phyloP scores from a whole-genome alignment of 2,329 filamentous ascomycete species.

The Clarireedia paspali region DNA sequence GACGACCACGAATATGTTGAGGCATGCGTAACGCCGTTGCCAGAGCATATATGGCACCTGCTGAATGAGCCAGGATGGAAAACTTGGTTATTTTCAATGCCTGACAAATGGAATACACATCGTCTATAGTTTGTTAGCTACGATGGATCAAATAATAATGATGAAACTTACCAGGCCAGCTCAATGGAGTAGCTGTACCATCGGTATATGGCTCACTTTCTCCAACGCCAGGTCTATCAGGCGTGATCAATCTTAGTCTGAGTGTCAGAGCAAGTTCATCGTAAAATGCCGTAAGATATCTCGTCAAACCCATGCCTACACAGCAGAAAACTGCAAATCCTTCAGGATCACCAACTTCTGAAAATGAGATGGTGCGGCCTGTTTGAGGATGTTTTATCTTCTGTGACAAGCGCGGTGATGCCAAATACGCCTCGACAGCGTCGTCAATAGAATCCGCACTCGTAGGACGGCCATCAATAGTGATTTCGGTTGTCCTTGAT shows the following conservation, averaged over 20 bases:
- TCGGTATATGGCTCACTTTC: conserved; percentile 82
- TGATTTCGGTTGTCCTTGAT: conserved; percentile 19
- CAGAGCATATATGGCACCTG: conserved; percentile 94
- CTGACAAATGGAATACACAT: conserved; percentile 91
- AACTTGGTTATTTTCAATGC: conserved; percentile 90
- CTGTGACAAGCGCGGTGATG: conserved; percentile 76
- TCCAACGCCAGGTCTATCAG: conserved; percentile 88
- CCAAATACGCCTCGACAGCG: conserved; percentile 77
- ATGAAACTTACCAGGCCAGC: conserved; percentile 72
- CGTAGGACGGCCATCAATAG: conserved; percentile 61
- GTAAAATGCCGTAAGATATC: conserved; percentile 95
- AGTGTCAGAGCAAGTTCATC: conserved; percentile 88
- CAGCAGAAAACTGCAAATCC: conserved; percentile 93
- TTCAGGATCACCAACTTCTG: conserved; percentile 87
- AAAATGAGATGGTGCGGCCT: conserved; percentile 86
- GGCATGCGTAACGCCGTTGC: conserved; percentile 94
- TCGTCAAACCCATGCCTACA: conserved; percentile 93
- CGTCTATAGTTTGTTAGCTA: conserved; percentile 40
- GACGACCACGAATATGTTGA: conserved; percentile 86
- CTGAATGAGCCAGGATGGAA: conserved; percentile 91
- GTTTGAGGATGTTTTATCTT: conserved; percentile 81
- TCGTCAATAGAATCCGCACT: conserved; percentile 85
- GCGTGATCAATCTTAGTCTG: conserved; percentile 83
- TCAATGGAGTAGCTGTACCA: conserved; percentile 75
- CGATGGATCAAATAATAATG: neutral